These are phyloP conservation scores for Candida palmyrensis DNA, from an alignment of 805 yeast genomes.

Conservation along the genomic window DNA sequence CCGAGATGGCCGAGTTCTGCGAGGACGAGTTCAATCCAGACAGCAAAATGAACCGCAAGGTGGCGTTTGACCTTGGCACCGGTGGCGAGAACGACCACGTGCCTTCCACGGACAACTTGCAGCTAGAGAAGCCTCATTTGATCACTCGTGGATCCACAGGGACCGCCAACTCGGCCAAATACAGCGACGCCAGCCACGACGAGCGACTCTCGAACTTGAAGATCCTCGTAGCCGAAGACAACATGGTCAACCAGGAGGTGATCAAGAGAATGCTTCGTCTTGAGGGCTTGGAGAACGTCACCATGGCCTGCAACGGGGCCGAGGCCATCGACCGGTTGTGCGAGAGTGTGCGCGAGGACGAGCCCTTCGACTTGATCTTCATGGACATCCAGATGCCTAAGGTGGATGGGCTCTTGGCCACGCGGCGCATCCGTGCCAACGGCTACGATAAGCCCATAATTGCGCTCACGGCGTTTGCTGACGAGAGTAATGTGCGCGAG, in stretches of 20 bases:
- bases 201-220: conserved; percentile 30
- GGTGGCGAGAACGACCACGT: conserved; percentile 1
- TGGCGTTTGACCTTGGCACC: conserved; percentile 28
- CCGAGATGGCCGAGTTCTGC: conserved; percentile 38
- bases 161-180: conserved; percentile 39
- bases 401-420: conserved; percentile 84
- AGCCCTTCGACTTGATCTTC: conserved; percentile 65
- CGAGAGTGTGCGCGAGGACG: conserved; percentile 35
- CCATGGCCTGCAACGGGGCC: conserved; percentile 83
- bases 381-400: conserved; percentile 99
- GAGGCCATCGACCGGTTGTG: conserved; percentile 75
- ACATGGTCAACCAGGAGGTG: conserved; percentile 90
- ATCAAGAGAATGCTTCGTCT: conserved; percentile 80
- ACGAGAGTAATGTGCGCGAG: conserved; percentile 79
- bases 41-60: conserved; percentile 48
- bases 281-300: conserved; percentile 71
- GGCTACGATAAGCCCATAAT: conserved; percentile 71
- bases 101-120: conserved; percentile 2
- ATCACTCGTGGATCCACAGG: conserved; percentile 47
- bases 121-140: conserved; percentile 37
- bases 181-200: conserved; percentile 7
- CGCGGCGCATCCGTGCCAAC: conserved; percentile 63
- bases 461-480: conserved; percentile 94
- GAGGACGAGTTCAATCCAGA: conserved; percentile 65
- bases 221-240: conserved; percentile 91